Percentiles rank a stretch among this genome's conserved stretches.
phyloP scores from a whole-genome alignment of 306 rosid genomes.

The Mimosa pudica region DNA sequence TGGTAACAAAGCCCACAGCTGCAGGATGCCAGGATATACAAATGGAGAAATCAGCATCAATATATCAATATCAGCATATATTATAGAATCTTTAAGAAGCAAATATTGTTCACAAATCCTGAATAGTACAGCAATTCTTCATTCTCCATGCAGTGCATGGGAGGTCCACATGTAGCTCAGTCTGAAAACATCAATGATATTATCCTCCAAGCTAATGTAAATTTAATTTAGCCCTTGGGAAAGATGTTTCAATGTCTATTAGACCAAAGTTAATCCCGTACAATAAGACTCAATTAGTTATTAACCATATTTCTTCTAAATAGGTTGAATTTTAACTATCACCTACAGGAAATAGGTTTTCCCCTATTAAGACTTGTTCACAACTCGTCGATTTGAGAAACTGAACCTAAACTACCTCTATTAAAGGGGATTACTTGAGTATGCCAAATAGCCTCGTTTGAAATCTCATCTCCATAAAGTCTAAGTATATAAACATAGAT shows the following conservation, averaged over 20 bases:
- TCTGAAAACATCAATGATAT: not conserved
- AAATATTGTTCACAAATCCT: not conserved
- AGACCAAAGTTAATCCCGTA: conserved; percentile 9
- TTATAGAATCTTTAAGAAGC: not conserved
- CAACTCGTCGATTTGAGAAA: not conserved
- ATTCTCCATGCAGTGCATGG: not conserved
- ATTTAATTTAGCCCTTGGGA: not conserved
- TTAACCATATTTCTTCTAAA: not conserved
- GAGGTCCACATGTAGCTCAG: not conserved
- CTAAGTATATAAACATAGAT: conserved; percentile 28
- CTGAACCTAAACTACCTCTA: not conserved
- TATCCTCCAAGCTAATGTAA: conserved; percentile 9
- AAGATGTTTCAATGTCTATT: conserved; percentile 13
- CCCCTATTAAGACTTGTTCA: not conserved
- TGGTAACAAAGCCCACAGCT: conserved; percentile 1
- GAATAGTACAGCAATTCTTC: not conserved
- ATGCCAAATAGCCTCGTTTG: conserved; percentile 20
- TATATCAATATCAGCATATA: not conserved
- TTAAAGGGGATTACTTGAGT: not conserved
- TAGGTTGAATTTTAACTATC: not conserved
- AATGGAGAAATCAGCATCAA: no score
- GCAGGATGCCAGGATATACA: conserved; percentile 20
- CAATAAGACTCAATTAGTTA: not conserved
- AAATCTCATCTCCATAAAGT: conserved; percentile 21
- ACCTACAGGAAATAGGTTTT: not conserved